These are phyloP conservation scores for Ophiosphaerella herpotricha DNA, from an alignment of 2,329 filamentous ascomycete genomes.

Conservation along the genomic window DNA sequence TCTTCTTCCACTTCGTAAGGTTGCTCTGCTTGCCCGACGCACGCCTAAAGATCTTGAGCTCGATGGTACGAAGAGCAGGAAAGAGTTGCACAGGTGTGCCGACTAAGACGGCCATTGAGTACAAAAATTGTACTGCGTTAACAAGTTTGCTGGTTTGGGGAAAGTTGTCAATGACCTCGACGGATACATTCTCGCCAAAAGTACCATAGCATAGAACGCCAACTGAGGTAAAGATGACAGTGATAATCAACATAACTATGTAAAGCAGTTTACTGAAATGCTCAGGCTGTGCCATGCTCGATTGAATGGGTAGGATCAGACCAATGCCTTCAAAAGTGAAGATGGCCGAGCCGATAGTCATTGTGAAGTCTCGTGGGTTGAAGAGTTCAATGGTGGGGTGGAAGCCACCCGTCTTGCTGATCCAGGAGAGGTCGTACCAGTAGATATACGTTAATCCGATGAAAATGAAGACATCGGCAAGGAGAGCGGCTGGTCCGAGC, in stretches of 20 bases:
- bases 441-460: slow-evolving; percentile 75
- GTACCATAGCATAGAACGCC: slow-evolving; percentile 76
- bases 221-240: slow-evolving; percentile 72
- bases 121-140: slow-evolving; percentile 75
- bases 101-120: slow-evolving; percentile 73
- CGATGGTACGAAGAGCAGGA: slow-evolving; percentile 72
- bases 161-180: slow-evolving; percentile 77
- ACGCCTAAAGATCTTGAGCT: slow-evolving; percentile 69
- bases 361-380: slow-evolving; percentile 70
- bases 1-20: slow-evolving; percentile 77
- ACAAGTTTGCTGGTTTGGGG: slow-evolving; percentile 73
- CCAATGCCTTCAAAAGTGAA: slow-evolving; percentile 82
- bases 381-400: slow-evolving; percentile 68
- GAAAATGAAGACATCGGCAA: slow-evolving; percentile 74
- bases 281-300: slow-evolving; percentile 72
- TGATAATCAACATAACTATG: slow-evolving; percentile 74
- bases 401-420: slow-evolving; percentile 60
- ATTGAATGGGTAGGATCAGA: slow-evolving; percentile 76
- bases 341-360: slow-evolving; percentile 74
- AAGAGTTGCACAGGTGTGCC: slow-evolving; percentile 77
- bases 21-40: slow-evolving; percentile 67
- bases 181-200: slow-evolving; percentile 70
- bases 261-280: slow-evolving; percentile 69
- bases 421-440: slow-evolving; percentile 66
- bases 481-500: slow-evolving; percentile 68